phyloP scores from a whole-genome alignment of 2,329 filamentous ascomycete species.

The Phyllosticta capitalensis region DNA sequence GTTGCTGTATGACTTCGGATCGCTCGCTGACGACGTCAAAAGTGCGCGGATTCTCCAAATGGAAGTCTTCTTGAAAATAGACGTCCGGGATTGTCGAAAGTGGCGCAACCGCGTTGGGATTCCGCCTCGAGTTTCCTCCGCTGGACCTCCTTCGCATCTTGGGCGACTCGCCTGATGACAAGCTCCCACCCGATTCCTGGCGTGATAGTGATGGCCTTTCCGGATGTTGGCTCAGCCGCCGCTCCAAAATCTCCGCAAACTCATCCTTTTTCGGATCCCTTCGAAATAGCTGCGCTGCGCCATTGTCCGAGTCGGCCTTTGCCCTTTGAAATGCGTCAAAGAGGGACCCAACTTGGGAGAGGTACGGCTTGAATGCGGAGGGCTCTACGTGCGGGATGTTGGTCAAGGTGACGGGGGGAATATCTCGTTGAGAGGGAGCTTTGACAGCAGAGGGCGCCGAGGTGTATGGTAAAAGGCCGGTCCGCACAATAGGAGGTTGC shows the following conservation, averaged over 20 bases:
- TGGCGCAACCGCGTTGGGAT: slow-evolving; percentile 66
- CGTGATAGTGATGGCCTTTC: slow-evolving; percentile 28
- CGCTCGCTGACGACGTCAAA: slow-evolving; percentile 96
- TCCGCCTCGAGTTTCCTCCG: slow-evolving; percentile 45
- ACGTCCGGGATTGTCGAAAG: slow-evolving; percentile 85
- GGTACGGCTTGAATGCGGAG: slow-evolving; percentile 72
- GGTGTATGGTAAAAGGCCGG: slow-evolving; percentile 73
- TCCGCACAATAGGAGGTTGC: slow-evolving; percentile 80
- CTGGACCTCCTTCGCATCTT: slow-evolving; percentile 42
- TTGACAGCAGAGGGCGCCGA: slow-evolving; percentile 65
- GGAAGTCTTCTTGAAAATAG: slow-evolving; percentile 93
- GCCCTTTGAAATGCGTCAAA: slow-evolving; percentile 84
- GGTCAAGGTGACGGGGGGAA: slow-evolving; percentile 83
- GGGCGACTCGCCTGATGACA: slow-evolving; percentile 39
- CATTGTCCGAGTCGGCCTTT: slow-evolving; percentile 66
- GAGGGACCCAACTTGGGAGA: slow-evolving; percentile 73
- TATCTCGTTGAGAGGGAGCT: slow-evolving; percentile 77
- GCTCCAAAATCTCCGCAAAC: slow-evolving; percentile 39
- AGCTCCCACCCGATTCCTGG: slow-evolving; percentile 31
- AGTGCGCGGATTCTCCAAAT: slow-evolving; percentile 87
- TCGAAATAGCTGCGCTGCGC: slow-evolving; percentile 36
- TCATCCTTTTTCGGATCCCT: slow-evolving; percentile 42
- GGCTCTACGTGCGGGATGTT: slow-evolving; percentile 76
- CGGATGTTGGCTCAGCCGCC: slow-evolving; percentile 26
- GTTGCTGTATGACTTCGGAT: slow-evolving; percentile 79